These are phyloP conservation scores for Pichia membranifaciens DNA, from an alignment of 805 yeast species.

Conservation along the genomic window DNA sequence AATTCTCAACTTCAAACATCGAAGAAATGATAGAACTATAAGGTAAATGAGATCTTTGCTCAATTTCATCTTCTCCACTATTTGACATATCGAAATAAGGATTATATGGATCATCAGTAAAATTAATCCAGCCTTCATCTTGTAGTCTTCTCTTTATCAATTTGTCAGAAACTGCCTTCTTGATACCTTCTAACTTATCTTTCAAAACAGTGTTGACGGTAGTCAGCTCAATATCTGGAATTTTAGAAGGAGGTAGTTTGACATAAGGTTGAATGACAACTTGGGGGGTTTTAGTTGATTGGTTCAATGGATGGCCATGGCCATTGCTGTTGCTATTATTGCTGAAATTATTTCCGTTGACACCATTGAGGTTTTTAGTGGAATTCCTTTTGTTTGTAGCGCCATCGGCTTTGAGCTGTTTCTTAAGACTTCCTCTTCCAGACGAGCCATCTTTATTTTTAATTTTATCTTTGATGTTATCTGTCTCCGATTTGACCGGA, in stretches of 20 bases:
- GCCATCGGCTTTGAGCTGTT: not conserved
- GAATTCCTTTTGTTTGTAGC: slow-evolving; percentile 1
- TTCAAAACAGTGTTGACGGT: slow-evolving; percentile 70
- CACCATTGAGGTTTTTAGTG: not conserved
- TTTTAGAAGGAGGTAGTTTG: slow-evolving; percentile 80
- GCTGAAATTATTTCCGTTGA: not conserved
- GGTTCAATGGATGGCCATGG: not conserved
- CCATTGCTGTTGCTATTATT: not conserved
- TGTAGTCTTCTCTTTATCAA: slow-evolving; percentile 63
- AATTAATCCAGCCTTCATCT: slow-evolving; percentile 73
- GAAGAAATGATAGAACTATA: slow-evolving; percentile 74
- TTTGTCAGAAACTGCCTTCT: slow-evolving; percentile 80
- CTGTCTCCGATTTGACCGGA: slow-evolving; percentile 4
- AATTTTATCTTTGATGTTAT: slow-evolving; percentile 14
- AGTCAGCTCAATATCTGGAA: slow-evolving; percentile 86
- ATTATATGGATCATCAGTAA: slow-evolving; percentile 80
- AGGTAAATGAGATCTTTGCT: slow-evolving; percentile 63
- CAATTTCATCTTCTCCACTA: slow-evolving; percentile 36
- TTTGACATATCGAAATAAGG: slow-evolving; percentile 71
- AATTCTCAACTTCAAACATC: slow-evolving; percentile 56
- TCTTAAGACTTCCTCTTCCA: not conserved
- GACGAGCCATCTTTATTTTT: slow-evolving; percentile 4
- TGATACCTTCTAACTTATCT: slow-evolving; percentile 72
- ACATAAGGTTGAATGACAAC: slow-evolving; percentile 69
- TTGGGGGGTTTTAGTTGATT: slow-evolving; percentile 17